Evolutionary conservation across 441 rosid species (phyloP), one percentile per base, ranked within the genome.

Genomic region (Isatis lusitanica): DNA sequence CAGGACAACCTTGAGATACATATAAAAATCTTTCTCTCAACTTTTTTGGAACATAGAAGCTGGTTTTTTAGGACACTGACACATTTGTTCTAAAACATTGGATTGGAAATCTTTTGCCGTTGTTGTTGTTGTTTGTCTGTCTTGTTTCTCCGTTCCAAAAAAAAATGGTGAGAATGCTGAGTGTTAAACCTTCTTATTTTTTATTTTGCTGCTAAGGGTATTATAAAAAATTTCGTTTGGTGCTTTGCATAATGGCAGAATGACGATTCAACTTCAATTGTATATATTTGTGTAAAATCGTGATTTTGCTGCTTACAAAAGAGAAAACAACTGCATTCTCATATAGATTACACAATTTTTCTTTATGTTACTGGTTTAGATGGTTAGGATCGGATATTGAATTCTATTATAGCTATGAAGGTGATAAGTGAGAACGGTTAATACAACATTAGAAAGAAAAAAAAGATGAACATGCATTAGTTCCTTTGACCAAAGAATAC

Each of bases 1-100:
- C 46, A 33, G 36, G 43, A 26, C 60, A 66, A 40, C 30, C 66
- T 66, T 66, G 66, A 73, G 50, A 73, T 44, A 35, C 66, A 30
- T 58, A 3, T 13, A 47, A 57, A 9, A 12, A 15, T 21, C 16
- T 35, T 58, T 44, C 28, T 35, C 44, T 47, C 40, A 18, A 57
- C 24, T 40, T 21, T 43, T 66, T 69, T 33, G 35, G 33, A 57
- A 44, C 55, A 43, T 31, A 21, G 24, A 21, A 57, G 7, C 10
- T 10, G 7, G 18, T 9, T 48, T 7, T 35, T 18, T 65, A 21
- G 36, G 56, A 33, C 36, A 44, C 0, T n/a, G 0, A 56, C 56
- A 26, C 42, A 4, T 43, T 30, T 56, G 35, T 42, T 70, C 66
- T 16, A 35, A 46, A n/a, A 21, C 12, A 21, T 4, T 46, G 58